phyloP scores from a whole-genome alignment of 495 filamentous ascomycete species.

The Articulospora tetracladia region DNA sequence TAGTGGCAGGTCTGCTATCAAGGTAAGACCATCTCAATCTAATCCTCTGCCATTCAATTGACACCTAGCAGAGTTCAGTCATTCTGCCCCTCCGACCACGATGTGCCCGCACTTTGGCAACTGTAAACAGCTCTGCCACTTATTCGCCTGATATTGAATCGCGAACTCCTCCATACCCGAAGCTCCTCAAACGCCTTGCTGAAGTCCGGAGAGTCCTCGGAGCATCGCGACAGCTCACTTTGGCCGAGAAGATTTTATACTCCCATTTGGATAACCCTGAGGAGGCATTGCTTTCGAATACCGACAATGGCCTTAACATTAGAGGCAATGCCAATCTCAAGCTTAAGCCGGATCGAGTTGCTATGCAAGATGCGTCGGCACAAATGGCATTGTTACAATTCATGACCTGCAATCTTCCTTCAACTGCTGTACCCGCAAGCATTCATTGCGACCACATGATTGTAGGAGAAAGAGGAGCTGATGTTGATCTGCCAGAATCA shows the following conservation, averaged over 20 bases:
- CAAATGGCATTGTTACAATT: conserved; percentile 98
- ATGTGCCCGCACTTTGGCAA: conserved; percentile 23
- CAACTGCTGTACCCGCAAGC: conserved; percentile 92
- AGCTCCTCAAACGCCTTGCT: conserved; percentile 52
- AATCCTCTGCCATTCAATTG: conserved; percentile 7
- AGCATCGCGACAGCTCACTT: conserved; percentile 62
- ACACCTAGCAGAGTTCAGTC: conserved; percentile 19
- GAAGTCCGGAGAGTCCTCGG: conserved; percentile 73
- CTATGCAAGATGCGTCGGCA: conserved; percentile 98
- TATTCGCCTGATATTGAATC: conserved; percentile 26
- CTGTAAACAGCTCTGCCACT: conserved; percentile 14
- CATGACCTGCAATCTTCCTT: conserved; percentile 91
- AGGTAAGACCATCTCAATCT: conserved; percentile 10
- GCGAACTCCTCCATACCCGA: conserved; percentile 49
- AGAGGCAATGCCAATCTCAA: conserved; percentile 90
- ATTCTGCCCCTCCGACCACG: conserved; percentile 3
- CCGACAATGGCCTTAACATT: conserved; percentile 74
- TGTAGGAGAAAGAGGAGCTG: conserved; percentile 86
- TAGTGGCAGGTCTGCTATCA: conserved; percentile 25
- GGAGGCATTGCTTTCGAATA: conserved; percentile 77
- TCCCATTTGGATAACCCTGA: conserved; percentile 86
- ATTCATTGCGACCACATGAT: conserved; percentile 99
- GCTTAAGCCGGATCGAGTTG: conserved; percentile 95
- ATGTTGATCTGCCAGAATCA: conserved; percentile 79
- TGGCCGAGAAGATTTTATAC: conserved; percentile 97